Evolutionary conservation across 306 rosid species (phyloP), one percentile per base, ranked within the genome.

Genomic region (Medicago ruthenica): DNA sequence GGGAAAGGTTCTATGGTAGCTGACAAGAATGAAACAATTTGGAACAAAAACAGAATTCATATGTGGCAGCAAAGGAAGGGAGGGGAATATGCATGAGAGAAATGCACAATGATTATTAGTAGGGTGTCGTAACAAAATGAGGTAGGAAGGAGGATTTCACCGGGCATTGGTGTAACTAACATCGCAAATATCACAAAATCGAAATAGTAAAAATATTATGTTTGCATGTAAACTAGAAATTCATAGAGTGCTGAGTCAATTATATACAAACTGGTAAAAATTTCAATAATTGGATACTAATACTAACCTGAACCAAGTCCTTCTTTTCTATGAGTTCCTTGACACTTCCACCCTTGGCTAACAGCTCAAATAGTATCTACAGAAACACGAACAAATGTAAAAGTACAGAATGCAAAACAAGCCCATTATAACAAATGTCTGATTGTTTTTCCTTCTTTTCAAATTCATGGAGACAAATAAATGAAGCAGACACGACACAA

Each of bases 341-440:
- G 21, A 95, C 92, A 7, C 92, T 92, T 79, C 99, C 99, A 67
- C 97, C 98, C 75, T 90, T 84, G 69, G 95, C 96, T 75, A 95
- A 87, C 65, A 95, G 89, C 85, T 89, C 97, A 67, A 89, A 95
- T 67, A 95, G 81, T 78, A 95, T 90, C 97, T 92, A 85, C 76
- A 85, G 16, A 45, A 83, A 65, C 67, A 62, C 20, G 36, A 44
- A 76, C 59, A 39, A 74, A 39, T 64, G 79, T 64, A 48, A 16
- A 65, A 42, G 51, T 63, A 72, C 31, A 73, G 57, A 73, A 63
- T 58, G 37, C 18, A 45, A 70, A 69, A 76, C 22, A 15, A 70
- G 7, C 14, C 21, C 40, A 45, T 10, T 31, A 61, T 66, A 34
- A 64, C 65, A 65, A 36, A 13, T 18, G 44, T 45, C 12, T 9